Evolutionary conservation across 106 monocot genomes (phyloP).

Genomic region (Dioscorea zingiberensis): DNA sequence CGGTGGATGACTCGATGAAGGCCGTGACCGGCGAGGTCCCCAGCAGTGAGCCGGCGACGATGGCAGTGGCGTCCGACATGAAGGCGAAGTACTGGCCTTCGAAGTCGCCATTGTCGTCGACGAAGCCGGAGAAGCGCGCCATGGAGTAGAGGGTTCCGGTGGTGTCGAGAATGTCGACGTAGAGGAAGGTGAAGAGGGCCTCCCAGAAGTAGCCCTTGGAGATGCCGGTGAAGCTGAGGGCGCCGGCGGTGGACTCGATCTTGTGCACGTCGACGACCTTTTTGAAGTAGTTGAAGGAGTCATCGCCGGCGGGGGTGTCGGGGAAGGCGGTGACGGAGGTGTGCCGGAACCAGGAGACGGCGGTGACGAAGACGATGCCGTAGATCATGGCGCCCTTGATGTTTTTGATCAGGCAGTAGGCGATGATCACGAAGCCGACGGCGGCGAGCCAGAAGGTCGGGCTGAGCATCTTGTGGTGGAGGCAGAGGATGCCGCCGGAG

Average conservation of each 20-base stretch:
- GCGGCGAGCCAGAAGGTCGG: conserved; percentile 44
- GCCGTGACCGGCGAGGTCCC: conserved; percentile 41
- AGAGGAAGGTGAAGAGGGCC: conserved; percentile 33
- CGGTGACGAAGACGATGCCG: conserved; percentile 39
- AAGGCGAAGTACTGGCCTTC: conserved; percentile 46
- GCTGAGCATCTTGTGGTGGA: conserved; percentile 35
- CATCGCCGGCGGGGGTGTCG: conserved; percentile 17
- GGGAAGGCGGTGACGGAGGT: conserved; percentile 37
- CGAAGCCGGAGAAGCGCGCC: conserved; percentile 37
- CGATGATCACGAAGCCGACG: conserved; percentile 31
- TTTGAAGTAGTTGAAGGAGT: conserved; percentile 30
- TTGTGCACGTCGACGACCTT: conserved; percentile 29
- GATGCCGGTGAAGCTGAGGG: conserved; percentile 25
- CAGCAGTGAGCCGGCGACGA: conserved; percentile 21
- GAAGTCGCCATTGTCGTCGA: conserved; percentile 36
- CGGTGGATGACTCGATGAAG: conserved; percentile 35
- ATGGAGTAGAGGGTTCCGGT: conserved; percentile 38
- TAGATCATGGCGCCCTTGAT: conserved; percentile 40
- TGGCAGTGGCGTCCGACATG: conserved; percentile 37
- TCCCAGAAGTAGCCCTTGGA: conserved; percentile 25
- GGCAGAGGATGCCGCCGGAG: conserved; percentile 30
- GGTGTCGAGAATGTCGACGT: conserved; percentile 41
- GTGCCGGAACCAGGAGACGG: conserved; percentile 37
- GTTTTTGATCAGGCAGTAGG: conserved; percentile 23
- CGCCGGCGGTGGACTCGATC: conserved; percentile 24